Evolutionary conservation across 371 early-diverging fungal species (phyloP), one percentile per base, ranked within the genome.

Genomic region (Actinomortierella ambigua): DNA sequence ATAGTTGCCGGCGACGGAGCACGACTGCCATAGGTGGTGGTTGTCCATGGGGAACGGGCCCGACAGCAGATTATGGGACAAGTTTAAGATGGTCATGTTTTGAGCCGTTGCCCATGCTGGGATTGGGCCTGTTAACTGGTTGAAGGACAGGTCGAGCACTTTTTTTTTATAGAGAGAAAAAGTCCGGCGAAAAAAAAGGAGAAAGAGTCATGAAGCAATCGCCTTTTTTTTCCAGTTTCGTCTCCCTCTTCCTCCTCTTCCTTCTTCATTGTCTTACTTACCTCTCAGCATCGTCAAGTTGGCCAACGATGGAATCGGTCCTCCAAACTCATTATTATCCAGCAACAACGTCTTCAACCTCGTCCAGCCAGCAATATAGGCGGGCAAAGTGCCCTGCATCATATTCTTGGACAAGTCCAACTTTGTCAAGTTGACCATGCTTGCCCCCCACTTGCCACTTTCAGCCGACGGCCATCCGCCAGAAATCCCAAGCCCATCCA

Each of bases 261-360:
- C n/a, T n/a, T n/a, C n/a, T n/a, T n/a, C n/a, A n/a, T n/a, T n/a
- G n/a, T n/a, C n/a, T n/a, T n/a, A n/a, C 48, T 27, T 55, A 68
- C 63, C 59, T 3, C 52, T 24, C 14, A 69, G 44, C 1, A 50
- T 52, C 17, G 20, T 50, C 34, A 64, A 27, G 18, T 46, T 49
- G 5, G 29, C 28, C 9, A 69, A 29, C 0, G 60, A 39, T 2
- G 69, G 65, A 22, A 69, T 60, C 11, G 57, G 42, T 14, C 69
- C 65, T 49, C 69, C 69, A 64, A 69, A 69, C 53, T 69, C 69
- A 40, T 69, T 69, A n/a, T 61, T 55, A 22, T 64, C 69, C 61
- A 69, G 41, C 47, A 69, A 23, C 57, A 69, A 18, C 0, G 69
- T 69, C 53, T 69, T 64, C 2, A 69, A 23, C 13, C 61, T 57